phyloP scores from a whole-genome alignment of 495 filamentous ascomycete genomes.

The Tuber calosporum region DNA sequence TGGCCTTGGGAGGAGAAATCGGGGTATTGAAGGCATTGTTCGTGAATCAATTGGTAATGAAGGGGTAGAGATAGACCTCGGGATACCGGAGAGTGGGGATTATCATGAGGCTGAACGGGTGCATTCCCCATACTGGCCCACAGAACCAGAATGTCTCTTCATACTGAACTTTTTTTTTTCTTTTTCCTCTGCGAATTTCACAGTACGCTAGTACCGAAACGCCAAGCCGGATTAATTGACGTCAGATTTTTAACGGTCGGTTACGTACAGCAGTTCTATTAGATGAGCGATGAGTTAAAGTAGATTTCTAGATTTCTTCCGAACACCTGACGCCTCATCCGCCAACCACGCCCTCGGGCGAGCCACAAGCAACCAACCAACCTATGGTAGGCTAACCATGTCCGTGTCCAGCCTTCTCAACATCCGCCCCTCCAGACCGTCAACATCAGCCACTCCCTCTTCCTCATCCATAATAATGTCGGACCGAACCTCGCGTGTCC shows the following conservation, averaged over 20 bases:
- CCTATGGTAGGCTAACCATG: background rate
- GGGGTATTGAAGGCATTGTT: background rate
- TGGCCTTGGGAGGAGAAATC: background rate
- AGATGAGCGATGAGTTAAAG: background rate
- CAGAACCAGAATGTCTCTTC: background rate
- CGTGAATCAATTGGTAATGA: background rate
- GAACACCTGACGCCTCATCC: background rate
- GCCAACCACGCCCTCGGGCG: background rate
- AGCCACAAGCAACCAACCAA: background rate
- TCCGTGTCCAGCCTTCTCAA: slow-evolving; percentile 1
- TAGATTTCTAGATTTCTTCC: background rate
- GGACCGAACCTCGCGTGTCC: background rate
- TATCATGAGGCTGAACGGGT: background rate
- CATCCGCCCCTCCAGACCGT: background rate
- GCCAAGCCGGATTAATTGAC: background rate
- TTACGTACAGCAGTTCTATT: background rate
- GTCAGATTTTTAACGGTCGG: background rate
- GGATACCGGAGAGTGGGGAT: background rate
- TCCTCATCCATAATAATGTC: background rate
- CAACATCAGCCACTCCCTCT: background rate
- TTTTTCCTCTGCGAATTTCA: background rate
- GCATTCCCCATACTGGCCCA: background rate
- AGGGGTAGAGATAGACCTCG: background rate
- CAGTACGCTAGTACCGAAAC: background rate
- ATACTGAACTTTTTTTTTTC: background rate